Percentiles rank a stretch among this genome's conserved stretches.
Evolutionary conservation across 371 early-diverging fungal species (phyloP).

Genomic region (Batkoa obscura): DNA sequence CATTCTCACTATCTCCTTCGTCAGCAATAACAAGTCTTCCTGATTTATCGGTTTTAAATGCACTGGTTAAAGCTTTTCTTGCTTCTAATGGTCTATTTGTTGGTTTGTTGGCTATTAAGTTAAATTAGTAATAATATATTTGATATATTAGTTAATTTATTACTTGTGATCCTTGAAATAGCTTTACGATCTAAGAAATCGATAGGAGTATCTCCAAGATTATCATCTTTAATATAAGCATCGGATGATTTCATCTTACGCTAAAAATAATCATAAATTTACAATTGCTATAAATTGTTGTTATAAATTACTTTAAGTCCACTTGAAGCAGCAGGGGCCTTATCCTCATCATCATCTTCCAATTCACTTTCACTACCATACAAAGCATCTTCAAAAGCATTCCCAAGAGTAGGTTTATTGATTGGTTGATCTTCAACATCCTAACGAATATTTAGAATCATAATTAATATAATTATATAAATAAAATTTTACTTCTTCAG

Average conservation of each 20-base stretch:
- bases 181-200: constrained; percentile 84
- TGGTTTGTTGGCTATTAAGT: constrained; percentile 3
- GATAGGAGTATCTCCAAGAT: constrained; percentile 24
- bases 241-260: no score
- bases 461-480: background rate
- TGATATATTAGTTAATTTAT: background rate
- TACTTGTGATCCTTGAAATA: constrained; percentile 50
- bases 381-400: constrained; percentile 72
- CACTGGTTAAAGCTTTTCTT: constrained; percentile 9
- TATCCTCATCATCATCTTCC: constrained; percentile 40
- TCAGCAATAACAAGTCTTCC: constrained; percentile 58
- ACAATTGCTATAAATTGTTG: background rate
- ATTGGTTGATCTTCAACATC: constrained; percentile 10
- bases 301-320: background rate
- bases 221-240: constrained; percentile 15
- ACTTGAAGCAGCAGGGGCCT: background rate
- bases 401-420: constrained; percentile 23
- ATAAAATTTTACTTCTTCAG: constrained; percentile 26
- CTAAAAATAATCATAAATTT: background rate
- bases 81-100: constrained; percentile 7
- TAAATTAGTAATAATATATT: background rate
- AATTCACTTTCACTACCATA: constrained; percentile 83
- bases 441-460: no score
- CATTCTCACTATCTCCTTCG: background rate
- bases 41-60: constrained; percentile 42